Percentiles rank a stretch among this genome's conserved stretches.
Conservation (phyloP, 805 yeast species). For the Candida ovalis region DNA sequence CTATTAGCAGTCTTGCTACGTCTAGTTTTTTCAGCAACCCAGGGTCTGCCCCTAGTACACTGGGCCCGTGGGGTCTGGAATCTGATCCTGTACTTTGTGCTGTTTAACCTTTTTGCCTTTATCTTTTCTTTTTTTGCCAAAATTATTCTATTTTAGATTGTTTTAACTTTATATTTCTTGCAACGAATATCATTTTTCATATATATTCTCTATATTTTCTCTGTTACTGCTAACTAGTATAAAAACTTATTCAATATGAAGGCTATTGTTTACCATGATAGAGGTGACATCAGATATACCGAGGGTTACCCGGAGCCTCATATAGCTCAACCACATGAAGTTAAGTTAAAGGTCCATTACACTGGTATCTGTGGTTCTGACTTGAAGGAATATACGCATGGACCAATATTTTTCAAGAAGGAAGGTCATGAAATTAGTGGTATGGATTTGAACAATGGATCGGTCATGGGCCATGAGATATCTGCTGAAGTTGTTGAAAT, state of each 20-base stretch:
- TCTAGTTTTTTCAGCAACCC: no score
- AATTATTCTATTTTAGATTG: no score
- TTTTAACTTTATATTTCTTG: no score
- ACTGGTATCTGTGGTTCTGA: slow-evolving; percentile 62
- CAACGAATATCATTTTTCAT: no score
- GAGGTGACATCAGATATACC: slow-evolving; percentile 18
- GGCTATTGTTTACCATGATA: slow-evolving; percentile 21
- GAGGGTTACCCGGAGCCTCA: slow-evolving; percentile 31
- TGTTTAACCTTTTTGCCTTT: no score
- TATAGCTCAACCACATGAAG: slow-evolving; percentile 35
- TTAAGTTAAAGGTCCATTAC: slow-evolving; percentile 42
- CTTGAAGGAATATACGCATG: slow-evolving; percentile 40
- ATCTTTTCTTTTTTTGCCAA: no score
- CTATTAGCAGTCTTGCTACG: no score
- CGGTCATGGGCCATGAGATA: slow-evolving; percentile 51
- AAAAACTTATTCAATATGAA: slow-evolving; percentile 9
- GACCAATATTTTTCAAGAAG: slow-evolving; percentile 49
- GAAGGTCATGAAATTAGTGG: slow-evolving; percentile 36
- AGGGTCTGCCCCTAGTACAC: no score
- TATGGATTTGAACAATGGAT: slow-evolving; percentile 33
- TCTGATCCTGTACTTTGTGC: no score
- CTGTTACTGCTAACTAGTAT: no score
- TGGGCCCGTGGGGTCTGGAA: no score
- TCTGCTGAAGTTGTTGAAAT: slow-evolving; percentile 42
- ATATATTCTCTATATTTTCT: no score